These are phyloP conservation scores for Candida glucosophila DNA, from an alignment of 1,139 yeast species.

Conservation along the genomic window DNA sequence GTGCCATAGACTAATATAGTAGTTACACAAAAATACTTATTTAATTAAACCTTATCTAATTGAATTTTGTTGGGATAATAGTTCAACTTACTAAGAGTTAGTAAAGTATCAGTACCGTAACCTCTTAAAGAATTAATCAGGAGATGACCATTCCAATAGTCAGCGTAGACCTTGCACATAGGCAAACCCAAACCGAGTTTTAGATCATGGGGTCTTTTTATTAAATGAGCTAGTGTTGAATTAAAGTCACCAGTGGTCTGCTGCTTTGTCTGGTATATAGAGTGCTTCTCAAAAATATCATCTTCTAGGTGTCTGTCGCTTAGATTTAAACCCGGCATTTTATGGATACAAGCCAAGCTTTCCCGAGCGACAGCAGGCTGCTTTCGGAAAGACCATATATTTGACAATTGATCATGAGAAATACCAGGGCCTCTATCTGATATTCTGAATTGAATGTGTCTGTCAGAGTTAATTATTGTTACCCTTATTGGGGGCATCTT, in stretches of 20 bases:
- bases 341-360: slow-evolving; percentile 56
- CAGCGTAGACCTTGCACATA: slow-evolving; percentile 85
- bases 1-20: too few relatives aligned
- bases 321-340: slow-evolving; percentile 50
- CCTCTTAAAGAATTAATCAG: slow-evolving; percentile 81
- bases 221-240: slow-evolving; percentile 37
- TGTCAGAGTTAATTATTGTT: slow-evolving; percentile 58
- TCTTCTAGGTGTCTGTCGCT: slow-evolving; percentile 5
- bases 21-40: too few relatives aligned
- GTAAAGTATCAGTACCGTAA: slow-evolving; percentile 81
- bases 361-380: slow-evolving; percentile 48
- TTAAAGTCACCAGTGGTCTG: slow-evolving; percentile 19
- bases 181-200: slow-evolving; percentile 86
- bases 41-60: slow-evolving; percentile 56
- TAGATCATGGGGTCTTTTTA: slow-evolving; percentile 63
- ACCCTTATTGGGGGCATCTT: slow-evolving; percentile 64
- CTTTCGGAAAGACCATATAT: slow-evolving; percentile 82
- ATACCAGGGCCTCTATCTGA: slow-evolving; percentile 92
- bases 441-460: slow-evolving; percentile 64
- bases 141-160: slow-evolving; percentile 90
- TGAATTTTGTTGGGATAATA: slow-evolving; percentile 55
- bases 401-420: slow-evolving; percentile 43
- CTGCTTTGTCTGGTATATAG: slow-evolving; percentile 34
- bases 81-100: slow-evolving; percentile 73
- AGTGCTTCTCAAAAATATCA: slow-evolving; percentile 19